A percentile compares a stretch with the other conserved stretches of the same genome.
phyloP scores from a whole-genome alignment of 2,329 filamentous ascomycete genomes.

The Pyrenochaeta sp. region DNA sequence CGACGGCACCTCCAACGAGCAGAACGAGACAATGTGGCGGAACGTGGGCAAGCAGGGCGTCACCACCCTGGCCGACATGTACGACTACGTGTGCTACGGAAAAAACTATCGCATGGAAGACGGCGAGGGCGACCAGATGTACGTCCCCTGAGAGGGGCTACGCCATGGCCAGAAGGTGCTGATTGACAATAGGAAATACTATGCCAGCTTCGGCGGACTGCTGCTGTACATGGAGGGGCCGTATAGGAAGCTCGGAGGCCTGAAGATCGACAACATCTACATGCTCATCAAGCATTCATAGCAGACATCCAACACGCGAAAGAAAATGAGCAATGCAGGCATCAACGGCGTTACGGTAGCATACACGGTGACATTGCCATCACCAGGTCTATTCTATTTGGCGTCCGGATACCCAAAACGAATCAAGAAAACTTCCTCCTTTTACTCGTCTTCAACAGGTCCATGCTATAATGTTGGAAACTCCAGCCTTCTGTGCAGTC shows the following conservation, averaged over 20 bases:
- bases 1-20: slow-evolving; percentile 72
- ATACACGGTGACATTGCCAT: slow-evolving; percentile 32
- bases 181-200: slow-evolving; percentile 75
- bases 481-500: slow-evolving; percentile 79
- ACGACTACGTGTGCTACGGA: slow-evolving; percentile 86
- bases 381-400: slow-evolving; percentile 39
- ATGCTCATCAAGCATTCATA: slow-evolving; percentile 87
- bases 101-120: slow-evolving; percentile 92
- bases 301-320: neutral
- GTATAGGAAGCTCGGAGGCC: slow-evolving; percentile 90
- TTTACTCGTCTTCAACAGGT: slow-evolving; percentile 4
- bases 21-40: slow-evolving; percentile 71
- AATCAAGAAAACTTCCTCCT: slow-evolving; percentile 20
- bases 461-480: slow-evolving; percentile 67
- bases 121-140: slow-evolving; percentile 85
- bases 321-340: slow-evolving; percentile 21
- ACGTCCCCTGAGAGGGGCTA: slow-evolving; percentile 16
- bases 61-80: slow-evolving; percentile 73
- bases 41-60: slow-evolving; percentile 58
- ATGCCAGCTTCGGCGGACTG: slow-evolving; percentile 91
- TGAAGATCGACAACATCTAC: slow-evolving; percentile 94
- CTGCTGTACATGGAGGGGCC: slow-evolving; percentile 91
- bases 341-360: slow-evolving; percentile 41
- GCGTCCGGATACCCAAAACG: slow-evolving; percentile 44
- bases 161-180: slow-evolving; percentile 29